Percentiles rank a stretch among this genome's conserved stretches.
phyloP scores from a whole-genome alignment of 768 basidiomycete genomes.

The Rhodotorula babjevae region DNA sequence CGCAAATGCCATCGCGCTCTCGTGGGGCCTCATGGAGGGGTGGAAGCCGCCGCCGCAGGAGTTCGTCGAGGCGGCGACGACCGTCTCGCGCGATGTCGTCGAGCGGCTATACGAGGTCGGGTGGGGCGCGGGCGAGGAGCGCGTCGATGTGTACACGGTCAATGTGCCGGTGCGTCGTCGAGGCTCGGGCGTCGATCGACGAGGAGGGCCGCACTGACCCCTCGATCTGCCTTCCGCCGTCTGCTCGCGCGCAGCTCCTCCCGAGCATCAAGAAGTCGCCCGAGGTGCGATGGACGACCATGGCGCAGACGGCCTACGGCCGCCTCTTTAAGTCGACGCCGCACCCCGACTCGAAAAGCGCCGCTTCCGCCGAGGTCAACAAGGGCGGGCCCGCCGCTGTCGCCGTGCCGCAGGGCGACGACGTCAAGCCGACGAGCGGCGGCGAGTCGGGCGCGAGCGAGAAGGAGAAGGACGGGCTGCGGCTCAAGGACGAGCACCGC shows the following conservation, averaged over 20 bases:
- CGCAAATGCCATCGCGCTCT: constrained; percentile 47
- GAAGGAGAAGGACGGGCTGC: neutral
- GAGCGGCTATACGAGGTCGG: constrained; percentile 43
- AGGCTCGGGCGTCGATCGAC: no score
- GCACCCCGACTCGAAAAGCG: neutral
- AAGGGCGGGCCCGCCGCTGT: constrained; percentile 24
- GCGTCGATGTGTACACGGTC: constrained; percentile 37
- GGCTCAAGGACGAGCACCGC: constrained; percentile 19
- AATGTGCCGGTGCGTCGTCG: constrained; percentile 29
- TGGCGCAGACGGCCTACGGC: constrained; percentile 47
- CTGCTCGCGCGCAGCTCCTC: constrained; percentile 44
- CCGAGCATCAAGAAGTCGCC: constrained; percentile 43
- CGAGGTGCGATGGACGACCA: constrained; percentile 46
- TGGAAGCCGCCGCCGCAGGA: constrained; percentile 41
- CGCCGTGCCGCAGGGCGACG: constrained; percentile 2
- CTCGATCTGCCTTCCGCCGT: constrained; percentile 15
- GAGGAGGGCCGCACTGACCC: neutral
- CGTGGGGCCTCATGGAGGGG: constrained; percentile 46
- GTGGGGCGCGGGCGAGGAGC: constrained; percentile 45
- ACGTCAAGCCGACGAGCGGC: neutral
- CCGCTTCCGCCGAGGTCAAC: neutral
- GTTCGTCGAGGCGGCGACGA: constrained; percentile 43
- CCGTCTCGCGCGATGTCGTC: constrained; percentile 44
- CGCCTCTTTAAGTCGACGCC: constrained; percentile 45
- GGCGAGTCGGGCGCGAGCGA: neutral